Evolutionary conservation across 352 stramenopile species (phyloP).

Genomic region (Phytophthora niederhauseri): DNA sequence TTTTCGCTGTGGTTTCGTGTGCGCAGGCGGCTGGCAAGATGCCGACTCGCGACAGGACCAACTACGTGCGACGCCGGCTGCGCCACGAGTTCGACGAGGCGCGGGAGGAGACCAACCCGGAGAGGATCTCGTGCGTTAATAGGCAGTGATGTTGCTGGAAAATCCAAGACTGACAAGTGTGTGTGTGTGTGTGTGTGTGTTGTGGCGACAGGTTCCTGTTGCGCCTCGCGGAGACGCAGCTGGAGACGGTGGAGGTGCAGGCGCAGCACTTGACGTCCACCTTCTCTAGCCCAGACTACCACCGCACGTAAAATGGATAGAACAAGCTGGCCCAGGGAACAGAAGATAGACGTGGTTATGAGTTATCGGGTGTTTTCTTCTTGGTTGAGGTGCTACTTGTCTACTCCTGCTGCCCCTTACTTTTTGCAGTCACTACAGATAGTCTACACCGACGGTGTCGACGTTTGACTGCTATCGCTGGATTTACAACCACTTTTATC

Average conservation of each 20-base stretch:
- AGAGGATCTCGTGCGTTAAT: slow-evolving; percentile 59
- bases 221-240: slow-evolving; percentile 73
- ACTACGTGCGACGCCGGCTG: slow-evolving; percentile 73
- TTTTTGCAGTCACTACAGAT: too few species aligned
- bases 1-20: background rate
- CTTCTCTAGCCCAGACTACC: slow-evolving; percentile 74
- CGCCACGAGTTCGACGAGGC: slow-evolving; percentile 76
- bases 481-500: too few species aligned
- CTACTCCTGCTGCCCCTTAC: too few species aligned
- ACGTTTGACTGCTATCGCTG: too few species aligned
- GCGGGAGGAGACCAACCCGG: slow-evolving; percentile 52
- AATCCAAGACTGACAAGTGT: slow-evolving; percentile 5
- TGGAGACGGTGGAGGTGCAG: slow-evolving; percentile 80
- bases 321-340: too few species aligned
- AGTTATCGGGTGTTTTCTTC: too few species aligned
- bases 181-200: background rate
- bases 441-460: too few species aligned
- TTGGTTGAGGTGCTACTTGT: too few species aligned
- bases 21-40: slow-evolving; percentile 65
- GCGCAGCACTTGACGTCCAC: slow-evolving; percentile 60
- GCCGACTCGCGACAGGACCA: slow-evolving; percentile 62
- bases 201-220: slow-evolving; percentile 53
- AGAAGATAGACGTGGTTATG: background rate
- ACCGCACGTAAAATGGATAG: slow-evolving; percentile 36
- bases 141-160: background rate